phyloP scores from a whole-genome alignment of 176 grass and related monocot genomes.

The Oryza officinalis region DNA sequence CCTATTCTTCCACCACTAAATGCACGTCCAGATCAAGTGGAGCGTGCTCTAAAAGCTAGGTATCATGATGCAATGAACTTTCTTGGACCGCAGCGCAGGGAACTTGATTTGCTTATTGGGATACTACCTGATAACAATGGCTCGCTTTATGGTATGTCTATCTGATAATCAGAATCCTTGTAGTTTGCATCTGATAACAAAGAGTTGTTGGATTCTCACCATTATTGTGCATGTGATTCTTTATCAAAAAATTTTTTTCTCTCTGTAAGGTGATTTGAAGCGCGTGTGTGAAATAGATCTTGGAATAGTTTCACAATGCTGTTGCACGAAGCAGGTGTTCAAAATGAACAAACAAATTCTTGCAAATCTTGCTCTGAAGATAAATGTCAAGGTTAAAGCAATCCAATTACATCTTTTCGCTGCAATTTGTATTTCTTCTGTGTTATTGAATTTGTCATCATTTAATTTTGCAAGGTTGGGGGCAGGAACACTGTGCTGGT shows the following conservation, averaged over 20 bases:
- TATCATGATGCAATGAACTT: conserved; percentile 45
- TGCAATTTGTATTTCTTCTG: neutral
- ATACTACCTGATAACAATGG: conserved; percentile 71
- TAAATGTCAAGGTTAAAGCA: conserved; percentile 64
- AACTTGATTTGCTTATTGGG: conserved; percentile 61
- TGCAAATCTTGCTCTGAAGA: conserved; percentile 72
- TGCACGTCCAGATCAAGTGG: conserved; percentile 50
- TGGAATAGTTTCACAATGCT: conserved; percentile 68
- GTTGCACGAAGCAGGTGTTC: conserved; percentile 67
- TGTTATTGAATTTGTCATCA: conserved; percentile 24
- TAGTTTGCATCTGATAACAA: neutral
- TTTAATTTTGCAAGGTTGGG: conserved; percentile 48
- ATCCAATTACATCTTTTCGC: neutral
- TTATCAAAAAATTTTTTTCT: neutral
- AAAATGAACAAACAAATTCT: conserved; percentile 59
- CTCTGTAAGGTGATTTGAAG: conserved; percentile 58
- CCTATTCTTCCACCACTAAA: conserved; percentile 46
- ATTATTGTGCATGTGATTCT: neutral
- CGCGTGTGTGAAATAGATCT: conserved; percentile 70
- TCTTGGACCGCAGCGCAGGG: conserved; percentile 39
- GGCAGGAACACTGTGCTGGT: conserved; percentile 64
- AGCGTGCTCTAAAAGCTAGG: conserved; percentile 34
- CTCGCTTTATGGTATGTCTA: conserved; percentile 55
- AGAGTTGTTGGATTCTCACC: neutral
- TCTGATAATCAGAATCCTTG: neutral